Evolutionary conservation across 192 early-diverging fungal species (phyloP).

Genomic region (Coemansia javaensis): DNA sequence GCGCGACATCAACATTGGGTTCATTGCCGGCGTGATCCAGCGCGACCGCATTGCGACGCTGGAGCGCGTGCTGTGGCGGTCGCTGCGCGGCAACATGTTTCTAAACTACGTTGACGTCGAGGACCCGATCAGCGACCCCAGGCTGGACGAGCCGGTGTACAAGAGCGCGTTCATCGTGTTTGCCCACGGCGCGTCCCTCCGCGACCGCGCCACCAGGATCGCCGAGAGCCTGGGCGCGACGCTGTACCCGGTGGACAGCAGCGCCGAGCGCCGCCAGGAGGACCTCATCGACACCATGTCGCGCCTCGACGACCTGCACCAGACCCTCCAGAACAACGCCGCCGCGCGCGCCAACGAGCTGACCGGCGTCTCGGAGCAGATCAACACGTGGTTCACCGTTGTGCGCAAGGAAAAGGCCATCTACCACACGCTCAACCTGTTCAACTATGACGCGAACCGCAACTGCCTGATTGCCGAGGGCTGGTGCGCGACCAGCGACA

Average conservation of each 20-base stretch:
- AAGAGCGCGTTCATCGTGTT: slow-evolving; percentile 99
- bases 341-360: slow-evolving; percentile 81
- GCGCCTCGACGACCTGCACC: slow-evolving; percentile 80
- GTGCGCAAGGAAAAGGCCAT: slow-evolving; percentile 98
- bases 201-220: slow-evolving; percentile 89
- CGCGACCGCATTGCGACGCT: slow-evolving; percentile 79
- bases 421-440: slow-evolving; percentile 93
- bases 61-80: slow-evolving; percentile 94
- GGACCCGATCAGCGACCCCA: slow-evolving; percentile 88
- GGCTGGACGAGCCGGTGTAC: slow-evolving; percentile 77
- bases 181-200: slow-evolving; percentile 89
- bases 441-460: slow-evolving; percentile 89
- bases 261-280: slow-evolving; percentile 79
- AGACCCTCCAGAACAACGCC: slow-evolving; percentile 82
- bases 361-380: slow-evolving; percentile 74
- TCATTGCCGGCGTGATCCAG: slow-evolving; percentile 93
- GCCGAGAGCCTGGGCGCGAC: slow-evolving; percentile 94
- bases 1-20: slow-evolving; percentile 62
- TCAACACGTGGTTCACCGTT: slow-evolving; percentile 83
- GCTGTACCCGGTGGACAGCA: slow-evolving; percentile 82
- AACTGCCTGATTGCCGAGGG: slow-evolving; percentile 97
- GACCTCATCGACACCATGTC: slow-evolving; percentile 72
- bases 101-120: slow-evolving; percentile 96
- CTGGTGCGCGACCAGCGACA: slow-evolving; percentile 90
- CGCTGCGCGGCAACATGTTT: slow-evolving; percentile 94